Conservation (phyloP, 495 filamentous ascomycete genomes). For the Penicillium canariense region DNA sequence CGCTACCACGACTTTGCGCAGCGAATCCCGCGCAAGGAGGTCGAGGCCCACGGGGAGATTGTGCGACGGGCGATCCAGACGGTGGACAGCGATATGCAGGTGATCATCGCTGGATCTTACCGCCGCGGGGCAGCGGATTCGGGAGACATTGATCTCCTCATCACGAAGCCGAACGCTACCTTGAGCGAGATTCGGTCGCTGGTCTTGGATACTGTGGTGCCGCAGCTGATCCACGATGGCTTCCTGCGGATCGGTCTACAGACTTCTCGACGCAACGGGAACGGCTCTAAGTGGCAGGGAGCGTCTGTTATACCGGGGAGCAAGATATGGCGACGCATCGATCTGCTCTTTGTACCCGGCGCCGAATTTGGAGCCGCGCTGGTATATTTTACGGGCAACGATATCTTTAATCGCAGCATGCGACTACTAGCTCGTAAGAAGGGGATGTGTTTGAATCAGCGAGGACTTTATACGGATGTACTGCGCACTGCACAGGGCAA, state of each 20-base stretch:
- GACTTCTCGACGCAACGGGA: conserved; percentile 30
- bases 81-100: conserved; percentile 62
- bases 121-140: conserved; percentile 71
- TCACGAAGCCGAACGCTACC: conserved; percentile 66
- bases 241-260: conserved; percentile 62
- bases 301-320: conserved; percentile 64
- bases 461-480: conserved; percentile 75
- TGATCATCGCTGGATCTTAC: conserved; percentile 82
- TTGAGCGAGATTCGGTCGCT: conserved; percentile 58
- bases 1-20: conserved; percentile 79
- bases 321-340: conserved; percentile 73
- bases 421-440: conserved; percentile 79
- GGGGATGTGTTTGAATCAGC: conserved; percentile 83
- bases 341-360: conserved; percentile 82
- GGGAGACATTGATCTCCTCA: conserved; percentile 82
- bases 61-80: conserved; percentile 60
- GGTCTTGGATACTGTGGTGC: conserved; percentile 64
- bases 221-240: conserved; percentile 52
- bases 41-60: conserved; percentile 64
- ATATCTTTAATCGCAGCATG: conserved; percentile 93
- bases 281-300: conserved; percentile 83
- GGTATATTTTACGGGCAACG: conserved; percentile 95
- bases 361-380: conserved; percentile 82
- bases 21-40: conserved; percentile 79
- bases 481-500: conserved; percentile 59